Evolutionary conservation across 108 stramenopile species (phyloP).

Genomic region (Schizochytrium sp.): DNA sequence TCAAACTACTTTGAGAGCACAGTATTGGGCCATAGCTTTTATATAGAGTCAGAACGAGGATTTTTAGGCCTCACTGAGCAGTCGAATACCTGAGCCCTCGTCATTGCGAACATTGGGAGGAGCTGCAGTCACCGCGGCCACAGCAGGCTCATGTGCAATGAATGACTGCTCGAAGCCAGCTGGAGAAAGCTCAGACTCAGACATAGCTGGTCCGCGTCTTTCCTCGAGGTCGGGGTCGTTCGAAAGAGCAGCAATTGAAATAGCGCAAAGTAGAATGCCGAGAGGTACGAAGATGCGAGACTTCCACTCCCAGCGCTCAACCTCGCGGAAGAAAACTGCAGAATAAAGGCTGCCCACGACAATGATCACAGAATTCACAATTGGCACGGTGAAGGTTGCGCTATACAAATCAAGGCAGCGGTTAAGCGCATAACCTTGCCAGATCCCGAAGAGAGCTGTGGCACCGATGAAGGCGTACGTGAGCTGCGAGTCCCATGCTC

Average conservation of each 20-base stretch:
- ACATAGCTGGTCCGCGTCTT: neutral
- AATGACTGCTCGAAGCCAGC: neutral
- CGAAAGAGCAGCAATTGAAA: conserved; percentile 1
- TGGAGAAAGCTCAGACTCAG: conserved; percentile 27
- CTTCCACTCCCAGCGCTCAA: conserved; percentile 7
- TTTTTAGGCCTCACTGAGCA: no score
- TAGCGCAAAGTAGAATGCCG: conserved; percentile 22
- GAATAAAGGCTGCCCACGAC: conserved; percentile 37
- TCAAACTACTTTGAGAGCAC: no score
- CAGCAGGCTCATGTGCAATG: neutral
- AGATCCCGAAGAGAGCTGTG: neutral
- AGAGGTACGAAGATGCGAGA: conserved; percentile 44
- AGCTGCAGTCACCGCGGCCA: no score
- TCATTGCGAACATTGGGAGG: no score
- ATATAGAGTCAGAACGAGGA: no score
- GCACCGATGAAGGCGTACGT: neutral
- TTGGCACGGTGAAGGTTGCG: conserved; percentile 15
- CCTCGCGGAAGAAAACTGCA: conserved; percentile 36
- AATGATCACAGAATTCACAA: conserved; percentile 51
- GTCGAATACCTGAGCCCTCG: no score
- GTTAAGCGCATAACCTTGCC: conserved; percentile 22
- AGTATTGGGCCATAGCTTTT: no score
- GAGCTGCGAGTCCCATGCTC: neutral
- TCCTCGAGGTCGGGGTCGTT: conserved; percentile 7
- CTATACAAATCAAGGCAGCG: conserved; percentile 20